Base-by-base conservation (phyloP, 129 eudicot species). In the Flaveria trinervia region DNA sequence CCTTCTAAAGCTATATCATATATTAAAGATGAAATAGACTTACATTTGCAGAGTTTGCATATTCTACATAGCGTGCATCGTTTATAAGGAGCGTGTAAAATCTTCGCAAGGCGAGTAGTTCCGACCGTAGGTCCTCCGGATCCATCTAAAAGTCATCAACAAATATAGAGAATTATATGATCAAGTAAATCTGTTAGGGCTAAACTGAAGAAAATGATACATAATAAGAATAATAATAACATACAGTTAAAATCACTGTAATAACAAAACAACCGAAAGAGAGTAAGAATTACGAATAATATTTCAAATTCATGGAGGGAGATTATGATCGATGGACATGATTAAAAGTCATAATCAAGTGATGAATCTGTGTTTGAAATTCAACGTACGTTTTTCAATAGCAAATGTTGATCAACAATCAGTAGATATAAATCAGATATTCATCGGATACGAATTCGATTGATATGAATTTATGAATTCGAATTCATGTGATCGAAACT, bases 41-140 rank as follows among this genome's bases (percentile, higher is more conserved):
- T 69, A 83, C 83, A 69, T 50, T 50, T 56, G 79, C 61, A 43
- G 80, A 79, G 72, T 4, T 68, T 67, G 67, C 60, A 56, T 72
- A 72, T 48, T 50, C 67, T 44, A 67, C 7, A 59, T 72, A 45
- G 2, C 52, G 70, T 68, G 60, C 55, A 2, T 83, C 78, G 14
- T 50, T 74, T 51, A 60, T 23, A 52, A 83, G 83, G 69, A 83
- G 86, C 14, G 66, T 52, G 57, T 79, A 83, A 46, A 83, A 70
- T 43, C 67, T 75, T 61, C 77, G 23, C 30, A 83, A 74, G 13
- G 86, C 70, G 16, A 67, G 77, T 45, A 83, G 76, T 17, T 83
- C 76, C 14, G 81, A 55, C 26, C 22, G 72, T 64, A 74, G 25
- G n/a, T 57, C 60, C 11, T 66, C 76, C 14, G 52, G 30, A 74